phyloP scores from a whole-genome alignment of 768 basidiomycete species.

The Hericium alpestre region DNA sequence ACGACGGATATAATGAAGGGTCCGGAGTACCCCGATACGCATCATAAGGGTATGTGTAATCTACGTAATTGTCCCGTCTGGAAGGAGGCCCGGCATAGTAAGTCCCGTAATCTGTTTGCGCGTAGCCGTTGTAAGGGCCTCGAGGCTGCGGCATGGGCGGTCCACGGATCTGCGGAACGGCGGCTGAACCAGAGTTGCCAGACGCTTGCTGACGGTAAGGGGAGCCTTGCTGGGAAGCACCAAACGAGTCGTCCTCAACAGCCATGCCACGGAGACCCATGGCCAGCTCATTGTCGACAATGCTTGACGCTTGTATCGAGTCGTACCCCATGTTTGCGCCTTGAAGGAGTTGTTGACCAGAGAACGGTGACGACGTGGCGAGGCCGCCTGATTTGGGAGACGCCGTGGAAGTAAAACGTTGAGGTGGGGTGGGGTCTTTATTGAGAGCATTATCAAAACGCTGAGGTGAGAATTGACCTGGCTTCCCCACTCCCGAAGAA shows the following conservation, averaged over 20 bases:
- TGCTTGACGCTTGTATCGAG: slow-evolving; percentile 26
- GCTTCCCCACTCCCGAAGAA: slow-evolving; percentile 26
- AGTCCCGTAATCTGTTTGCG: slow-evolving; percentile 45
- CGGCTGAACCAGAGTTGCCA: slow-evolving; percentile 16
- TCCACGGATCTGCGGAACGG: slow-evolving; percentile 30
- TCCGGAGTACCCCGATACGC: slow-evolving; percentile 42
- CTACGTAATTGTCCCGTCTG: slow-evolving; percentile 32
- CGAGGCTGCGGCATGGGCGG: slow-evolving; percentile 33
- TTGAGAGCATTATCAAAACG: slow-evolving; percentile 37
- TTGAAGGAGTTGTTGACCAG: slow-evolving; percentile 17
- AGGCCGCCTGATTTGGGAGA: slow-evolving; percentile 30
- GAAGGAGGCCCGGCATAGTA: slow-evolving; percentile 45
- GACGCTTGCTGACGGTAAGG: slow-evolving; percentile 27
- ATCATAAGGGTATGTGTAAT: slow-evolving; percentile 40
- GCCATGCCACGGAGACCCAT: slow-evolving; percentile 51
- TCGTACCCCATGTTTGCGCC: slow-evolving; percentile 23
- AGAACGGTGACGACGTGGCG: slow-evolving; percentile 21
- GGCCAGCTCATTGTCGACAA: slow-evolving; percentile 44
- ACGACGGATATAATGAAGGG: slow-evolving; percentile 38
- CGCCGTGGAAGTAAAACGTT: slow-evolving; percentile 34
- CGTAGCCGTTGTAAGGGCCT: slow-evolving; percentile 38
- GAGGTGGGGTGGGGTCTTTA: slow-evolving; percentile 28
- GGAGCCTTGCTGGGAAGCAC: slow-evolving; percentile 19
- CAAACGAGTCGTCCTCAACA: slow-evolving; percentile 41
- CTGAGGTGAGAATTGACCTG: slow-evolving; percentile 39